Evolutionary conservation across 2,329 filamentous ascomycete genomes (phyloP), one percentile per base, ranked within the genome.

Genomic region (Aspergillus puulaauensis): DNA sequence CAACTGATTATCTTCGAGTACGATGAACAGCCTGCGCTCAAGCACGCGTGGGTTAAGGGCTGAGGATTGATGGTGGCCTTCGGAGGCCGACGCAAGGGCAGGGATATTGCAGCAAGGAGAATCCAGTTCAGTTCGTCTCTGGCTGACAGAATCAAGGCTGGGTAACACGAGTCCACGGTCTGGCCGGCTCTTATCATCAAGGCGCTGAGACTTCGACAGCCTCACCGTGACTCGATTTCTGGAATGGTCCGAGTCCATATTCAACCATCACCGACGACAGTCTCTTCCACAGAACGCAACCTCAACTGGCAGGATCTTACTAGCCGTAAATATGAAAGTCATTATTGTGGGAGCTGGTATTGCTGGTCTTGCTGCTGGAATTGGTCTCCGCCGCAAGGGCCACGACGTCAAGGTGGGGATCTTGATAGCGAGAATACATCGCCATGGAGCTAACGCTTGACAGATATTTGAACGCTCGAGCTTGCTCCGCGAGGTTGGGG

Each of bases 401-500:
- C 54, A 57, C 33, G 19, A 57, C 15, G 54, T 57, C 11, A 21
- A 46, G 43, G 54, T 57, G 23, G 21, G 43, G 3, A 1, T 5
- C 2, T 27, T 11, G 7, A 43, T 17, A 19, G 15, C n/a, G 14
- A 47, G 4, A n/a, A n/a, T 3, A 5, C 15, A 27, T 4, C 11
- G 15, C 8, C n/a, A 5, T 19, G 12, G 4, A 44, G 17, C 12
- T 6, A 12, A 33, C 24, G 14, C 21, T 7, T n/a, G 14, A 31
- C 21, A 57, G 54, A 45, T 57, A 21, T 58, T 55, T 17, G 58
- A 60, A 45, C 55, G 55, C 3, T 60, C 58, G 0, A 52, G 52
- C 11, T 51, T 61, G 6, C 52, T 56, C 33, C 52, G 50, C 35
- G 69, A 73, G 57, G 63, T 69, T 23, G 69, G 70, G 21, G 70